phyloP scores from a whole-genome alignment of 2,329 filamentous ascomycete species.

The Massarina eburnea region DNA sequence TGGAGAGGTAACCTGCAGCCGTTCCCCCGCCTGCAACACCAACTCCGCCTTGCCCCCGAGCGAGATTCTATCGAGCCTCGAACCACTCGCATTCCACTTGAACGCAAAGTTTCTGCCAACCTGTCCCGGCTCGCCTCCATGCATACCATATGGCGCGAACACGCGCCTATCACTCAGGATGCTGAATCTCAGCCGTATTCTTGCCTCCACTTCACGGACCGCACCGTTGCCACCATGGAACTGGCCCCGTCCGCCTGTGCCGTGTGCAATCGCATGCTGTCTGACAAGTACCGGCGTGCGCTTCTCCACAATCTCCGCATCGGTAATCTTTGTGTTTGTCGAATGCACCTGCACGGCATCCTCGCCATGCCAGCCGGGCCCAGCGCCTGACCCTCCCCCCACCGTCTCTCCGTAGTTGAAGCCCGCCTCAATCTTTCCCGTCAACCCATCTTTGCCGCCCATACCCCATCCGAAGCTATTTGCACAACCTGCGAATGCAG shows the following conservation, averaged over 20 bases:
- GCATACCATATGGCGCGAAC: conserved; percentile 40
- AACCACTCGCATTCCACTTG: conserved; percentile 20
- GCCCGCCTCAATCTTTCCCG: conserved; percentile 19
- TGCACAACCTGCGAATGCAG: conserved; percentile 19
- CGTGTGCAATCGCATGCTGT: conserved; percentile 29
- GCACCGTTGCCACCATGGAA: conserved; percentile 41
- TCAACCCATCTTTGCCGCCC: conserved; percentile 28
- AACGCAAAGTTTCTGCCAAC: conserved; percentile 26
- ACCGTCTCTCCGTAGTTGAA: conserved; percentile 40
- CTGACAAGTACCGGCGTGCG: conserved; percentile 40
- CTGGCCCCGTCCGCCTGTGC: conserved; percentile 33
- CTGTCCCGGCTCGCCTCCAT: conserved; percentile 29
- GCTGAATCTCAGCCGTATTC: conserved; percentile 33
- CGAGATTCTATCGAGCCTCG: conserved; percentile 29
- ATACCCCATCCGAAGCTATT: conserved; percentile 40
- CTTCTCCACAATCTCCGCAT: conserved; percentile 41
- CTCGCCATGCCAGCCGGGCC: conserved; percentile 30
- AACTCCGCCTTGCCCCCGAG: conserved; percentile 39
- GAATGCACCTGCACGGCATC: conserved; percentile 32
- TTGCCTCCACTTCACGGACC: conserved; percentile 41
- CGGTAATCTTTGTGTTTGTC: conserved; percentile 40
- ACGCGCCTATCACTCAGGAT: conserved; percentile 44
- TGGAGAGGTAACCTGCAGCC: conserved; percentile 8
- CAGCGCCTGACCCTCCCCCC: conserved; percentile 40
- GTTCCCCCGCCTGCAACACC: conserved; percentile 36